Evolutionary conservation across 768 basidiomycete species (phyloP).

Genomic region (Psilocybe subaeruginosa): DNA sequence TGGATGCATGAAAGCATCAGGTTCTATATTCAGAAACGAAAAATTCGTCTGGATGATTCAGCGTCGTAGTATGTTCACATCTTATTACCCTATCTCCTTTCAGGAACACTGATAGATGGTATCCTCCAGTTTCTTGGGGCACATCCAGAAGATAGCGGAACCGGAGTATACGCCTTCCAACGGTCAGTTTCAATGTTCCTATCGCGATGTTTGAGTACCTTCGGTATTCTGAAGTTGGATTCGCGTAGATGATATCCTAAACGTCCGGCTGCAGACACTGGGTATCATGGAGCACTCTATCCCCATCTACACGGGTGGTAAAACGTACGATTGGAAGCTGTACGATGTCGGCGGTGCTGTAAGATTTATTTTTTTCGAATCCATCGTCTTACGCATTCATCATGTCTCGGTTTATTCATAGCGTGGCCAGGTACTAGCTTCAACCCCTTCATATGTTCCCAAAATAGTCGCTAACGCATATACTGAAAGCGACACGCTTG

Average conservation of each 20-base stretch:
- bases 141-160: conserved; percentile 65
- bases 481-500: conserved; percentile 67
- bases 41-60: conserved; percentile 74
- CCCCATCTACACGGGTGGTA: conserved; percentile 64
- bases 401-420: conserved; percentile 12
- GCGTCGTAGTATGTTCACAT: conserved; percentile 64
- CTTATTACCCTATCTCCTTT: conserved; percentile 9
- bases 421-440: conserved; percentile 23
- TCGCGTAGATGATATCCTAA: conserved; percentile 69
- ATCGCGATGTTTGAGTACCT: neutral
- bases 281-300: conserved; percentile 81
- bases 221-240: neutral
- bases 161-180: conserved; percentile 74
- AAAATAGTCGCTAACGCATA: neutral
- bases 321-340: conserved; percentile 73
- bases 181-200: conserved; percentile 39
- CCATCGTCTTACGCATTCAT: neutral
- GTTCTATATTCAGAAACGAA: conserved; percentile 55
- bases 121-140: conserved; percentile 65
- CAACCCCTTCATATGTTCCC: neutral
- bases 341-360: conserved; percentile 88
- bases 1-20: conserved; percentile 75
- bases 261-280: conserved; percentile 79
- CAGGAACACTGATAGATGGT: neutral
- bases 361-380: conserved; percentile 29